Percentiles rank a stretch among this genome's conserved stretches.
Conservation (phyloP, 345 rosid genomes). For the Melastoma malabathricum region DNA sequence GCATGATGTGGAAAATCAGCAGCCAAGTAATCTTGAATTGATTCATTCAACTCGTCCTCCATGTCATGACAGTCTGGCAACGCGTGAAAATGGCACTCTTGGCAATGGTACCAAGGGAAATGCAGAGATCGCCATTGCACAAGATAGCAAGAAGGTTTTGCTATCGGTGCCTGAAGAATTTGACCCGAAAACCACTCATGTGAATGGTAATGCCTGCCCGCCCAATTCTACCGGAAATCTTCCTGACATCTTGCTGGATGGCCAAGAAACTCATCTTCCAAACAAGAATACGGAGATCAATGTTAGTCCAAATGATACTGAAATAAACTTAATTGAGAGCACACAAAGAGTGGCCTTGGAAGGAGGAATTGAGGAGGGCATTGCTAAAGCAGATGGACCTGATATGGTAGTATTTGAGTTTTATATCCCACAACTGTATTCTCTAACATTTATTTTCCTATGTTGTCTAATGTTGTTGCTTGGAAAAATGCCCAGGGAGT, state of each 20-base stretch:
- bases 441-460: slow-evolving; percentile 5
- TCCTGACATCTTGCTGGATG: slow-evolving; percentile 8
- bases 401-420: slow-evolving; percentile 49
- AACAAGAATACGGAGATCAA: slow-evolving; percentile 33
- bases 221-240: too few relatives aligned
- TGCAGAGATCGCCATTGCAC: too few relatives aligned
- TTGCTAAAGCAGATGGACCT: slow-evolving; percentile 39
- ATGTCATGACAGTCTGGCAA: too few relatives aligned
- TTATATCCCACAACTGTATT: slow-evolving; percentile 1
- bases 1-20: background rate
- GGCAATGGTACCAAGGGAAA: too few relatives aligned
- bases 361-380: slow-evolving; percentile 53
- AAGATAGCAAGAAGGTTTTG: too few relatives aligned
- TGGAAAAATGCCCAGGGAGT: slow-evolving; percentile 53
- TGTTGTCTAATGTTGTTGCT: slow-evolving; percentile 18
- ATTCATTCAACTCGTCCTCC: too few relatives aligned
- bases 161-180: too few relatives aligned
- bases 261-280: slow-evolving; percentile 21
- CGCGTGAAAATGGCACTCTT: too few relatives aligned
- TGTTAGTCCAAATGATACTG: slow-evolving; percentile 32
- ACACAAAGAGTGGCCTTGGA: slow-evolving; percentile 66
- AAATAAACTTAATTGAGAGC: slow-evolving; percentile 59
- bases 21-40: too few relatives aligned
- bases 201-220: too few relatives aligned
- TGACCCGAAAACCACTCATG: too few relatives aligned